These are phyloP conservation scores for Aspergillus incahuasiensis DNA, from an alignment of 495 filamentous ascomycete genomes.

Conservation along the genomic window DNA sequence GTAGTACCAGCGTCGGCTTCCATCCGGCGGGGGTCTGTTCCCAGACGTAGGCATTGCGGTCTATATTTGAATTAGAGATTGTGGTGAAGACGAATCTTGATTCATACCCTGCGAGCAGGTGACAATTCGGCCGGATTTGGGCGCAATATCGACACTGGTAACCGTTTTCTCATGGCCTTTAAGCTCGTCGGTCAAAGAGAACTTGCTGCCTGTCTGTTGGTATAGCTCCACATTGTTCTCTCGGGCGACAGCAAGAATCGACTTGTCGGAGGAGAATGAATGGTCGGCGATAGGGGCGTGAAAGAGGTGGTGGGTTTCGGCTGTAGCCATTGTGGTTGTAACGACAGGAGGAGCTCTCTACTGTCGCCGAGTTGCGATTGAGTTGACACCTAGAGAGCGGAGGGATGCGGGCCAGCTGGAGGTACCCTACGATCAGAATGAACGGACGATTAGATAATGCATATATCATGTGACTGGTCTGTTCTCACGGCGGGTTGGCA, in stretches of 20 bases:
- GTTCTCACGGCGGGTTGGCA: not conserved
- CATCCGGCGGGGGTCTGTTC: conserved; percentile 85
- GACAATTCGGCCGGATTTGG: conserved; percentile 83
- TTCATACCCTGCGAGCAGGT: conserved; percentile 87
- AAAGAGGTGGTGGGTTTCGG: conserved; percentile 95
- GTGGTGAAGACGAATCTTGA: not conserved
- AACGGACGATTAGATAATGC: conserved; percentile 19
- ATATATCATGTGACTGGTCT: conserved; percentile 19
- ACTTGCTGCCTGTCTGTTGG: conserved; percentile 64
- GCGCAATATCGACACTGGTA: conserved; percentile 93
- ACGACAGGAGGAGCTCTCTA: conserved; percentile 99
- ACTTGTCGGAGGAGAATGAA: conserved; percentile 89
- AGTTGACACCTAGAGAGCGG: not conserved
- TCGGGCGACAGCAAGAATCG: conserved; percentile 84
- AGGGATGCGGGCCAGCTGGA: not conserved
- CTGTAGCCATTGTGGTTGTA: conserved; percentile 62
- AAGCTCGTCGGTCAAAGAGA: conserved; percentile 82
- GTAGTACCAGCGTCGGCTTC: conserved; percentile 94
- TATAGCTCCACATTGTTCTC: conserved; percentile 93
- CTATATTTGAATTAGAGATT: conserved; percentile 40
- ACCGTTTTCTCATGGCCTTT: conserved; percentile 96
- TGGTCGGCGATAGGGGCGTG: conserved; percentile 95
- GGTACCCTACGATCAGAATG: not conserved
- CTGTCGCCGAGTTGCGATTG: conserved; percentile 56
- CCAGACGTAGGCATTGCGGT: conserved; percentile 98